Conservation (phyloP, 331 rosid species). For the Pyrus hybrid region DNA sequence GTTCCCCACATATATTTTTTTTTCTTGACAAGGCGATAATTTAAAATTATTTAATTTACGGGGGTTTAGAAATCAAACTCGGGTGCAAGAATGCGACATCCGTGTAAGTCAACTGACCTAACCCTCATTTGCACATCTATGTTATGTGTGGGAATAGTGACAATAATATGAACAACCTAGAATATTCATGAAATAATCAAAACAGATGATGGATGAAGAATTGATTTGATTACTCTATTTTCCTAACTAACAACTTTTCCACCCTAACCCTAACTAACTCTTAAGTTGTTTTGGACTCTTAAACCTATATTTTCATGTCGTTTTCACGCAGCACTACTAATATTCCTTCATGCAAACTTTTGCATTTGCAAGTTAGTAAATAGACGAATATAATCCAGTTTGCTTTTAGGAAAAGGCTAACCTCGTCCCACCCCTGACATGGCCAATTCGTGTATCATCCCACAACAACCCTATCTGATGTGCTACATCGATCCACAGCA, state of each 20-base stretch:
- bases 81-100: neutral
- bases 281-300: neutral
- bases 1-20: slow-evolving; percentile 8
- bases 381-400: slow-evolving; percentile 8
- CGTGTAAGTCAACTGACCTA: no score
- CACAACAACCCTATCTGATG: neutral
- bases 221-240: neutral
- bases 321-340: neutral
- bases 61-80: no score
- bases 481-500: neutral
- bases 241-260: neutral
- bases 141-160: neutral
- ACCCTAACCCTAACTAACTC: neutral
- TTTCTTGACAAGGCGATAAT: neutral
- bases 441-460: neutral
- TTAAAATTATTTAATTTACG: no score
- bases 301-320: neutral
- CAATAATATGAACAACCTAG: neutral
- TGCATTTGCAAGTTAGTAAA: slow-evolving; percentile 13
- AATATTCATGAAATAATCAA: neutral
- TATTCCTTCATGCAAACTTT: slow-evolving; percentile 11
- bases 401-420: slow-evolving; percentile 34
- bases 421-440: slow-evolving; percentile 29
- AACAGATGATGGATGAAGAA: neutral
- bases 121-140: neutral